phyloP scores from a whole-genome alignment of 2,329 filamentous ascomycete genomes.

The Madurella mycetomatis region DNA sequence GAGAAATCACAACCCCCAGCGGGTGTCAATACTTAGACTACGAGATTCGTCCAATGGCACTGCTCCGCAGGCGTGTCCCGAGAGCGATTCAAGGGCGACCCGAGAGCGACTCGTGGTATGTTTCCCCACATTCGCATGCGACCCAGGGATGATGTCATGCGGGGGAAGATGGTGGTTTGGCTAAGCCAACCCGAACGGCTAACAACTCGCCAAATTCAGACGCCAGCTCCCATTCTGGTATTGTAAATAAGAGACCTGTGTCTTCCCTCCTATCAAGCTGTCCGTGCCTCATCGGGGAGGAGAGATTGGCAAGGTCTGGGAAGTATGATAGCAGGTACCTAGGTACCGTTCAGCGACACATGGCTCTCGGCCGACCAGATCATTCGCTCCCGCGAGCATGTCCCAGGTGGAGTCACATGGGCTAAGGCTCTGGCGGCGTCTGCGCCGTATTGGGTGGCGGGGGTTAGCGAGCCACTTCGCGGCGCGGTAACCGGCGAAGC shows the following conservation, averaged over 20 bases:
- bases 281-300: too few species aligned
- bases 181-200: not conserved
- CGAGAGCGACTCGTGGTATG: not conserved
- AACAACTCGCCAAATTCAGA: too few species aligned
- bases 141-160: constrained; percentile 8
- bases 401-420: not conserved
- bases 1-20: too few species aligned
- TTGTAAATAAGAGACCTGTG: too few species aligned
- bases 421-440: not conserved
- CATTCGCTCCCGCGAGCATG: not conserved
- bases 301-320: too few species aligned
- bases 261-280: too few species aligned
- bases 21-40: too few species aligned
- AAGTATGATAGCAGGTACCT: too few species aligned
- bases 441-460: not conserved
- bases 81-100: not conserved
- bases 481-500: too few species aligned
- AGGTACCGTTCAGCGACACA: not conserved
- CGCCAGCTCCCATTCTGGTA: too few species aligned
- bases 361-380: not conserved
- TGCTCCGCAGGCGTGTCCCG: too few species aligned
- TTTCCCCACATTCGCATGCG: not conserved
- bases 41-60: too few species aligned
- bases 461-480: not conserved
- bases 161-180: not conserved